phyloP scores from a whole-genome alignment of 1,284 basidiomycete species.

The Trametes pubescens region DNA sequence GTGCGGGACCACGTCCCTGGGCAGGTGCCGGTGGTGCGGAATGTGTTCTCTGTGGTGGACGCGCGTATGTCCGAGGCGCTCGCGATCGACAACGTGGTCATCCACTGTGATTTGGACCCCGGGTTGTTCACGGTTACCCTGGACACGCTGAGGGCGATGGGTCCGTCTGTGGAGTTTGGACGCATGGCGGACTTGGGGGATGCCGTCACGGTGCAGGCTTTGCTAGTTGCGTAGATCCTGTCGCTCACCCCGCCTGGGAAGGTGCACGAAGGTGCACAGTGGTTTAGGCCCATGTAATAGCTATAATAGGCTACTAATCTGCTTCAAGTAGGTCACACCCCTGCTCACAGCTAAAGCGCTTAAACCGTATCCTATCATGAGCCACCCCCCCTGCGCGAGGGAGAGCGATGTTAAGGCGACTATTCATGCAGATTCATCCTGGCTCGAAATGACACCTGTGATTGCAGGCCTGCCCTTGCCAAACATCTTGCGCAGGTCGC shows the following conservation, averaged over 20 bases:
- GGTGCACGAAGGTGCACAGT: no score
- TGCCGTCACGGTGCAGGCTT: no score
- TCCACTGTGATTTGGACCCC: neutral
- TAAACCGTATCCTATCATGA: no score
- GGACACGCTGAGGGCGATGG: neutral
- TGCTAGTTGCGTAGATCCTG: no score
- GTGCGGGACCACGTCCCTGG: neutral
- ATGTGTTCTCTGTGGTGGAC: neutral
- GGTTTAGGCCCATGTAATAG: no score
- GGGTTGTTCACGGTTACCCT: neutral
- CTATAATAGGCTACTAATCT: no score
- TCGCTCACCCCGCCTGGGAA: no score
- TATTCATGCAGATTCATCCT: constrained; percentile 23
- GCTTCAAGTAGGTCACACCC: no score
- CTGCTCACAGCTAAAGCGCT: no score
- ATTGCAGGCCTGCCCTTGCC: constrained; percentile 32
- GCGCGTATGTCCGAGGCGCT: neutral
- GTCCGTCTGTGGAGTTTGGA: neutral
- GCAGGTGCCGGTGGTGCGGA: neutral
- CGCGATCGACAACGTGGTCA: neutral
- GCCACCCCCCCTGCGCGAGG: no score
- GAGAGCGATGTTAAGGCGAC: no score
- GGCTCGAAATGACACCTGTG: constrained; percentile 29
- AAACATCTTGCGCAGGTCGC: constrained; percentile 42
- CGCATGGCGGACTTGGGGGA: no score